phyloP scores from a whole-genome alignment of 78 protist genomes.

The slime mould (Dictyostelium discoideum) region dicty_2.7 NC_007090.3:3977501-3978000 shows the following conservation, averaged over 20 bases:
- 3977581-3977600: constrained; percentile 99
- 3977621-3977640: constrained; percentile 96
- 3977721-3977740: constrained; percentile 94
- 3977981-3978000: constrained; percentile 43
- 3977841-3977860: no score
- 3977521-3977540: constrained; percentile 99
- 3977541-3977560: constrained; percentile 95
- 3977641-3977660: constrained; percentile 92
- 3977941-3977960: constrained; percentile 46
- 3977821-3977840: neutral
- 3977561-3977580: constrained; percentile 91
- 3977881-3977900: neutral
- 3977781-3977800: constrained; percentile 89
- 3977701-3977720: constrained; percentile 87
- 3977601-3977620: constrained; percentile 98
- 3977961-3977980: constrained; percentile 66
- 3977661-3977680: constrained; percentile 96
- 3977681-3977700: constrained; percentile 78
- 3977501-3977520: constrained; percentile 99
- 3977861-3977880: neutral
- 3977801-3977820: constrained; percentile 78
- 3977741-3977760: constrained; percentile 96
- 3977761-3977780: constrained; percentile 88
- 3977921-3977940: constrained; percentile 87
- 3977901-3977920: constrained; percentile 70